Evolutionary conservation across 768 basidiomycete species (phyloP).

Genomic region (Xerocomellus amylosporus): DNA sequence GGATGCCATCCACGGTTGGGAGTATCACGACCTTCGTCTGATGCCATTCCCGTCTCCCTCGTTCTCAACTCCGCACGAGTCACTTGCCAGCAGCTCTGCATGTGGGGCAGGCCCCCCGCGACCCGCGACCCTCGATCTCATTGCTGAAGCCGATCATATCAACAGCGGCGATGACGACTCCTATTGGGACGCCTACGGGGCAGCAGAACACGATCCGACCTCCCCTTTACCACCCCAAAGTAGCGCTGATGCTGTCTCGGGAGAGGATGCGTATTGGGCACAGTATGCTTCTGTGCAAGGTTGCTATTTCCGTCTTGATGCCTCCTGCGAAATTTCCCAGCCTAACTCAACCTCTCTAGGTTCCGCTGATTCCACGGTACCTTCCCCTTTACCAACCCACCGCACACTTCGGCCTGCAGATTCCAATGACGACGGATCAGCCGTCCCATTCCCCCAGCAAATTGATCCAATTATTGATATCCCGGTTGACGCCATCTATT

Average conservation of each 20-base stretch:
- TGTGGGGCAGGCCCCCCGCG: not conserved
- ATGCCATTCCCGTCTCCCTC: slow-evolving; percentile 67
- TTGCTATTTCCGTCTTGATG: slow-evolving; percentile 29
- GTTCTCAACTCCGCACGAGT: slow-evolving; percentile 26
- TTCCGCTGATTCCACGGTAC: slow-evolving; percentile 68
- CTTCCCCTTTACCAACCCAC: slow-evolving; percentile 42
- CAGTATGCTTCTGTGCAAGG: slow-evolving; percentile 70
- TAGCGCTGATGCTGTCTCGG: slow-evolving; percentile 10
- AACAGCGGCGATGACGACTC: slow-evolving; percentile 43
- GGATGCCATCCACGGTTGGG: slow-evolving; percentile 57
- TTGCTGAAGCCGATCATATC: slow-evolving; percentile 19
- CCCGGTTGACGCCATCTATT: slow-evolving; percentile 19
- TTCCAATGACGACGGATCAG: slow-evolving; percentile 2
- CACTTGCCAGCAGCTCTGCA: slow-evolving; percentile 26
- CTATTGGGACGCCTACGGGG: slow-evolving; percentile 70
- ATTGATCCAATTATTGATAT: slow-evolving; percentile 10
- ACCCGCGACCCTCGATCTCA: not conserved
- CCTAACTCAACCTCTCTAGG: slow-evolving; percentile 39
- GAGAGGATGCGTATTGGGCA: slow-evolving; percentile 74
- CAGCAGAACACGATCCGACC: slow-evolving; percentile 30
- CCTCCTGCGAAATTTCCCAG: slow-evolving; percentile 1
- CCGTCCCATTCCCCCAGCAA: slow-evolving; percentile 4
- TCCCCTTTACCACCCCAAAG: slow-evolving; percentile 16
- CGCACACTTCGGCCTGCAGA: slow-evolving; percentile 25
- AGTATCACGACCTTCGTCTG: slow-evolving; percentile 62